These are phyloP conservation scores for Luffa aegyptiaca DNA, from an alignment of 306 rosid genomes.

Conservation along the genomic window DNA sequence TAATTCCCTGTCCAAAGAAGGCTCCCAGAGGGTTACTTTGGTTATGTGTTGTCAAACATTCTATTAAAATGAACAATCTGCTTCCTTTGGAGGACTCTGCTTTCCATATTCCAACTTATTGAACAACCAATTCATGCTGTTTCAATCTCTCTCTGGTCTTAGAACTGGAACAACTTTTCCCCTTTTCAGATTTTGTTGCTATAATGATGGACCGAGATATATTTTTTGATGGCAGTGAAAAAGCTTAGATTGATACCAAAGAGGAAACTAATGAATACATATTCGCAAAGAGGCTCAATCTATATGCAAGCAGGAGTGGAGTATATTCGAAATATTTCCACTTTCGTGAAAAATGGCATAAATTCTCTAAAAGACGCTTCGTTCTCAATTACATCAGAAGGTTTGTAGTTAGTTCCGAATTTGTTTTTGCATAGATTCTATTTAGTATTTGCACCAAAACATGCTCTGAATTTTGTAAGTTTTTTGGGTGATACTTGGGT, in stretches of 20 bases:
- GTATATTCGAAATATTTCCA: conserved; percentile 63
- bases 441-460: neutral
- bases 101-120: neutral
- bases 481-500: neutral
- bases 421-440: neutral
- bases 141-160: neutral
- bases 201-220: neutral
- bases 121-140: neutral
- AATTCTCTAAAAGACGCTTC: conserved; percentile 52
- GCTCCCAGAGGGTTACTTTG: neutral
- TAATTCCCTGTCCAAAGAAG: neutral
- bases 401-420: conserved; percentile 25
- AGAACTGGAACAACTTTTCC: neutral
- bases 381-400: conserved; percentile 42
- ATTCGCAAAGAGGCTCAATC: conserved; percentile 65
- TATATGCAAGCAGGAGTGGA: conserved; percentile 73
- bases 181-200: neutral
- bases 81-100: neutral
- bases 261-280: conserved; percentile 56
- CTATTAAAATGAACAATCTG: neutral
- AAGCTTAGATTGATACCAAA: conserved; percentile 76
- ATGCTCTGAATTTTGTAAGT: neutral
- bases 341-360: conserved; percentile 63
- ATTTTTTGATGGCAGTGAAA: conserved; percentile 43
- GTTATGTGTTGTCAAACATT: neutral